phyloP scores from a whole-genome alignment of 257 asterid genomes.

The Nicotiana noctiflora region DNA sequence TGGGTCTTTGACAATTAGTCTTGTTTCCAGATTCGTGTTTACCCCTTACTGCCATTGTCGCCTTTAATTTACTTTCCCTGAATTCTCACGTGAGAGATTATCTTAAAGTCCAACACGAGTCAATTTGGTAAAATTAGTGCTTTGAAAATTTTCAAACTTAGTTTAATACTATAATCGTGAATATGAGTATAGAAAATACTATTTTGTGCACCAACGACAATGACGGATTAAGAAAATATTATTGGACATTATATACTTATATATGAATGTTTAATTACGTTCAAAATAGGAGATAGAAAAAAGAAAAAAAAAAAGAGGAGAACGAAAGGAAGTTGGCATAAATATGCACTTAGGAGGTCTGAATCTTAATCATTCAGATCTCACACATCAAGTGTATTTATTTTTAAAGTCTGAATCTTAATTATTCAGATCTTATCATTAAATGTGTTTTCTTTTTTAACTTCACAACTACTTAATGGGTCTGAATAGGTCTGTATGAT shows the following conservation, averaged over 20 bases:
- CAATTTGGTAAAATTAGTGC: neutral
- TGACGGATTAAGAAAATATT: neutral
- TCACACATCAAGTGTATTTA: too few relatives aligned
- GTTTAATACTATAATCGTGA: too few relatives aligned
- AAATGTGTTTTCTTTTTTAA: too few relatives aligned
- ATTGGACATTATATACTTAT: neutral
- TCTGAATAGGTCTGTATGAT: too few relatives aligned
- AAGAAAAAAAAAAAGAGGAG: neutral
- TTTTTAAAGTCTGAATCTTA: too few relatives aligned
- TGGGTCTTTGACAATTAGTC: neutral
- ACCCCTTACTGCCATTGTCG: neutral
- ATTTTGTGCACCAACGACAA: neutral
- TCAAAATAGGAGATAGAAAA: neutral
- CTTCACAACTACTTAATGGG: too few relatives aligned
- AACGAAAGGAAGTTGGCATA: neutral
- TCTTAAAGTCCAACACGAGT: neutral
- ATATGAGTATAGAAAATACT: neutral
- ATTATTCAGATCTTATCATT: too few relatives aligned
- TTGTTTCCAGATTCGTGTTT: neutral
- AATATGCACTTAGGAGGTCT: neutral
- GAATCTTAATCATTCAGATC: too few relatives aligned
- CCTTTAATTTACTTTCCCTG: neutral
- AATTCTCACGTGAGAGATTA: neutral
- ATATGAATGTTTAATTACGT: neutral
- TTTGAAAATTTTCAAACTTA: too few relatives aligned